Base-by-base conservation (phyloP, 2,329 filamentous ascomycete species). In the Sordariomycetes sp. region DNA sequence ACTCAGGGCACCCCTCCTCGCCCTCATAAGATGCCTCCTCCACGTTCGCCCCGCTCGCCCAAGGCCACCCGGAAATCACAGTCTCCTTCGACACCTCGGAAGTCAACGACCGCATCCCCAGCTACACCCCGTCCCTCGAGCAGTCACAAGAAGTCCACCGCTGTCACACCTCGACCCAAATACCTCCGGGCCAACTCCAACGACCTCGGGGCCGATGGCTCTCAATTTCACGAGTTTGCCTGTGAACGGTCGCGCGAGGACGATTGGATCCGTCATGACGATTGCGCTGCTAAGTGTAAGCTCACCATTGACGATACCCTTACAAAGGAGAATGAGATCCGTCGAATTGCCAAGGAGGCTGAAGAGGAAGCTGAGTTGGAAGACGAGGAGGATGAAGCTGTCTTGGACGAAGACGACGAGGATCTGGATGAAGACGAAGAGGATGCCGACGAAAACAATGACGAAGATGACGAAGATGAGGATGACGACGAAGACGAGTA, bases 301-400 rank as follows among this genome's bases (percentile, higher is more conserved):
- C 68, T 98, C 25, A 96, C 88, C 4, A 80, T 98, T 43, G 79
- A 82, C 45, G 92, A 96, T 53, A 94, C 88, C 5, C 69, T 98
- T 44, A 72, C 77, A 54, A 93, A 94, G 58, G 92, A 98, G 59
- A 87, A 86, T 41, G 78, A 77, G 20, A 92, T 98, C 42, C 81
- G 90, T 32, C 79, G 83, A 41, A 63, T 96, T 18, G 90, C 79
- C 31, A 81, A 86, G 51, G 90, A 98, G 58, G 92, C 80, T 2
- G 92, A 96, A 51, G 86, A 93, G 48, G 92, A 96, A 58, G 88
- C 79, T 4, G 64, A 81, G 8, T 68, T 82, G 36, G 81, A 86
- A 36, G 79, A 85, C 32, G 77, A 82, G n/a, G 51, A 57, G 4
- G 51, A 51, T 18, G 57, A 61, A 11, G 58, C 64, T 1, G 63